Base-by-base conservation (phyloP, 768 basidiomycete genomes). In the Leccinum aurantiacum region DNA sequence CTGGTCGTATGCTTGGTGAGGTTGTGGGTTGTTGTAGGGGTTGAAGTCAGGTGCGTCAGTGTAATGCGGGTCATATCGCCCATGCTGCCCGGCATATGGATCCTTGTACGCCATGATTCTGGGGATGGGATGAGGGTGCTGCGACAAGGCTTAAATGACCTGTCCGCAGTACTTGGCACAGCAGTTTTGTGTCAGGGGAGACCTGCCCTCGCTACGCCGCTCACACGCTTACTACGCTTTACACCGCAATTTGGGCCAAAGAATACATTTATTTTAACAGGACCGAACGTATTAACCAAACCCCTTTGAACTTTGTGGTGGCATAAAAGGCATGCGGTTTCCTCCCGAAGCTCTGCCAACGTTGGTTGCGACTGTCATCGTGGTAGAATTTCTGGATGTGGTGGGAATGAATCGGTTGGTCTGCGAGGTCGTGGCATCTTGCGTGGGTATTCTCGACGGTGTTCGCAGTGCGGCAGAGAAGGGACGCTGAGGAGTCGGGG, bases 241-340 rank as follows among this genome's bases (percentile, higher is more conserved):
- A 52, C 10, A 17, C 47, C 14, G 47, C 47, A 48, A 48, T 24
- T 48, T 25, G 24, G 24, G 46, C 19, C 46, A 13, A 19, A 17
- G 15, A 22, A 47, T 25, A 15, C 54, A 59, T 60, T 17, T 62
- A 67, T 33, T 29, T 17, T 13, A 27, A 53, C 17, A 53, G 14
- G 9, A 11, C 35, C 17, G 13, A 55, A 10, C 19, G 38, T 53
- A 60, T 69, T 64, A 76, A 48, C 74, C 69, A 60, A 76, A 72
- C 46, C 69, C 71, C 27, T 67, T 72, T 38, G 73, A 60, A 41
- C 63, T 56, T 25, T 75, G 74, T 31, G 78, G 78, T 29, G 77
- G 78, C 38, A 82, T 67, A 68, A 88, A 88, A 46, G 85, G 82
- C 61, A 77, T 75, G 65, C 86, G 79, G 60, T 88, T 86, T 55